Evolutionary conservation across 2,329 filamentous ascomycete genomes (phyloP).

Genomic region (Zasmidium cellare): DNA sequence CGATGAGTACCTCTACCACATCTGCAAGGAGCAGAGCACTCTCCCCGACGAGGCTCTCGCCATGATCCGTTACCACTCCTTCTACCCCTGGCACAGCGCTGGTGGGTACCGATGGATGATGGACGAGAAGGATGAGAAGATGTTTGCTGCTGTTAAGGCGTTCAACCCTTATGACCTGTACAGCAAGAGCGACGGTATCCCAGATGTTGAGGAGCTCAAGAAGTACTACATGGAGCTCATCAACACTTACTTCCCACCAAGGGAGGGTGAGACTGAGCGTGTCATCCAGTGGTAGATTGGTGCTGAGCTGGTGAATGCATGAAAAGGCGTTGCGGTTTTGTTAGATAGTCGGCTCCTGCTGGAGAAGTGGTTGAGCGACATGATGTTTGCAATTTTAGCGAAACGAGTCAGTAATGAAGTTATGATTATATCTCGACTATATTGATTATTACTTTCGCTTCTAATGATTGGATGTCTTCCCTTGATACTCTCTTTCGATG

Average conservation of each 20-base stretch:
- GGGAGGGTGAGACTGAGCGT: slow-evolving; percentile 43
- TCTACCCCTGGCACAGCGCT: slow-evolving; percentile 87
- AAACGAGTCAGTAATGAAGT: background rate
- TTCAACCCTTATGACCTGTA: slow-evolving; percentile 94
- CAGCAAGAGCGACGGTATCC: slow-evolving; percentile 83
- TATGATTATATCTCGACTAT: background rate
- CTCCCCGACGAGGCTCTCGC: slow-evolving; percentile 80
- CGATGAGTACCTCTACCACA: slow-evolving; percentile 84
- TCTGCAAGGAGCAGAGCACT: slow-evolving; percentile 77
- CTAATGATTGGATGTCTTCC: too few species aligned
- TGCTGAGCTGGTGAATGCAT: background rate
- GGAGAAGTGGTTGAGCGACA: slow-evolving; percentile 9
- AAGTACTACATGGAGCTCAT: slow-evolving; percentile 74
- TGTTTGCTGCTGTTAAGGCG: slow-evolving; percentile 77
- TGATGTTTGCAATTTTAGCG: slow-evolving; percentile 1
- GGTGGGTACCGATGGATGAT: slow-evolving; percentile 81
- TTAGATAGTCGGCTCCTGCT: slow-evolving; percentile 9
- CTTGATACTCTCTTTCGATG: too few species aligned
- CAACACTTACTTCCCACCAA: slow-evolving; percentile 59
- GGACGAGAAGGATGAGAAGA: slow-evolving; percentile 75
- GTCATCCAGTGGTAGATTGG: slow-evolving; percentile 64
- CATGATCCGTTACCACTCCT: slow-evolving; percentile 92
- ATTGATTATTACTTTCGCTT: background rate
- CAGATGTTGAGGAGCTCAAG: slow-evolving; percentile 75
- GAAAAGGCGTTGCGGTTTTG: background rate